phyloP scores from a whole-genome alignment of 495 filamentous ascomycete species.

The Hypomontagnella submonticulosa region DNA sequence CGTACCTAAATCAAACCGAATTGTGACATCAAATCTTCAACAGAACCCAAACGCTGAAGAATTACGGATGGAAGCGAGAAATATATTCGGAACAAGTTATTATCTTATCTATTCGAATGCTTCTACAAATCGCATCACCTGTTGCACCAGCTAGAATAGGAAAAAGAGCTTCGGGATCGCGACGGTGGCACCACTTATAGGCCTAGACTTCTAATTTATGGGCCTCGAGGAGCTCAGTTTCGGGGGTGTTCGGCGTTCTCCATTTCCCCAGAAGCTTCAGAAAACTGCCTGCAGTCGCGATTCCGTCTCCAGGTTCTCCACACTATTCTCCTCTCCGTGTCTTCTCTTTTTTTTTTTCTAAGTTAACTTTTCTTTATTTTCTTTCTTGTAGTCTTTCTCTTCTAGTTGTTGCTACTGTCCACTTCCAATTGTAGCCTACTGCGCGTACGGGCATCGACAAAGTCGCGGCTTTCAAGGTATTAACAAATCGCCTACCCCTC shows the following conservation, averaged over 20 bases:
- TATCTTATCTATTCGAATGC: not conserved
- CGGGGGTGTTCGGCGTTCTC: slow-evolving; percentile 40
- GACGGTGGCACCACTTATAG: slow-evolving; percentile 33
- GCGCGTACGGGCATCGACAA: no score
- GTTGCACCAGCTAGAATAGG: slow-evolving; percentile 24
- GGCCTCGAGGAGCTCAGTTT: slow-evolving; percentile 8
- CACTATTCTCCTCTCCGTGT: slow-evolving; percentile 16
- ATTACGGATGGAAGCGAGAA: not conserved
- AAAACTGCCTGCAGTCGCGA: slow-evolving; percentile 26
- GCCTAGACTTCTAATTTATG: slow-evolving; percentile 26
- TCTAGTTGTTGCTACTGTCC: slow-evolving; percentile 8
- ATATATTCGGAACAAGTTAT: slow-evolving; percentile 1
- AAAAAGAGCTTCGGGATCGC: slow-evolving; percentile 18
- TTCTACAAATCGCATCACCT: slow-evolving; percentile 6
- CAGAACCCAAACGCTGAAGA: not conserved
- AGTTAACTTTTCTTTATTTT: slow-evolving; percentile 6
- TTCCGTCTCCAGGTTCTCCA: slow-evolving; percentile 33
- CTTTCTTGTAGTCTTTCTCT: slow-evolving; percentile 10
- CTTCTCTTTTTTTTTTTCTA: slow-evolving; percentile 17
- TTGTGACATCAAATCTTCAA: not conserved
- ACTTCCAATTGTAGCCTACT: not conserved
- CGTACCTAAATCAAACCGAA: slow-evolving; percentile 2
- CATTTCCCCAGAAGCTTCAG: slow-evolving; percentile 41
- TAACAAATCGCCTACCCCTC: slow-evolving; percentile 13
- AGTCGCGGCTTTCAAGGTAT: slow-evolving; percentile 9